Evolutionary conservation across 805 yeast species (phyloP).

Genomic region (Jamesozyma gamospora): DNA sequence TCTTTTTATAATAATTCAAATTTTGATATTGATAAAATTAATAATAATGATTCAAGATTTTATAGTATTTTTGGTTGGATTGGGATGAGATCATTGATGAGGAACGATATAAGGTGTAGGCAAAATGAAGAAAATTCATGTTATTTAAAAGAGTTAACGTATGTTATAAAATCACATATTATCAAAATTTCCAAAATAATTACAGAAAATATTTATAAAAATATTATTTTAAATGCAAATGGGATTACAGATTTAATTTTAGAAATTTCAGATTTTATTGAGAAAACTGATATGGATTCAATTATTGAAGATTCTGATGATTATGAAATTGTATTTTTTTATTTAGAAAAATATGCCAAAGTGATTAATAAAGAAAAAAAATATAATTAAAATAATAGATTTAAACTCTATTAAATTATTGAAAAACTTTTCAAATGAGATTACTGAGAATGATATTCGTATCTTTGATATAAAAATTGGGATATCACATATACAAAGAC

Average conservation of each 20-base stretch:
- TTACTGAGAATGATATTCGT: slow-evolving; percentile 29
- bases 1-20: slow-evolving; percentile 14
- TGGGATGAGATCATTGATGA: slow-evolving; percentile 2
- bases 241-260: slow-evolving; percentile 19
- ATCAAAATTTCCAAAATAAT: slow-evolving; percentile 8
- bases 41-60: neutral
- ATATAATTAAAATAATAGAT: slow-evolving; percentile 16
- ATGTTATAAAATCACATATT: slow-evolving; percentile 10
- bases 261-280: slow-evolving; percentile 11
- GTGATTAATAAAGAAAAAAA: slow-evolving; percentile 8
- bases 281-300: slow-evolving; percentile 6
- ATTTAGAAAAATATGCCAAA: slow-evolving; percentile 11
- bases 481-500: slow-evolving; percentile 8
- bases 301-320: slow-evolving; percentile 4
- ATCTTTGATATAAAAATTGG: slow-evolving; percentile 29
- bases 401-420: slow-evolving; percentile 13
- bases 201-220: slow-evolving; percentile 6
- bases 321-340: slow-evolving; percentile 13
- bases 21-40: neutral
- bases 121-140: slow-evolving; percentile 4
- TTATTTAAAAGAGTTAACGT: slow-evolving; percentile 15
- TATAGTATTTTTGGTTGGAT: slow-evolving; percentile 11
- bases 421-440: slow-evolving; percentile 5
- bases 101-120: slow-evolving; percentile 9
- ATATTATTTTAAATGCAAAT: slow-evolving; percentile 12